Conservation (phyloP, 768 basidiomycete species). For the Xerocomus brunneocitrinus region DNA sequence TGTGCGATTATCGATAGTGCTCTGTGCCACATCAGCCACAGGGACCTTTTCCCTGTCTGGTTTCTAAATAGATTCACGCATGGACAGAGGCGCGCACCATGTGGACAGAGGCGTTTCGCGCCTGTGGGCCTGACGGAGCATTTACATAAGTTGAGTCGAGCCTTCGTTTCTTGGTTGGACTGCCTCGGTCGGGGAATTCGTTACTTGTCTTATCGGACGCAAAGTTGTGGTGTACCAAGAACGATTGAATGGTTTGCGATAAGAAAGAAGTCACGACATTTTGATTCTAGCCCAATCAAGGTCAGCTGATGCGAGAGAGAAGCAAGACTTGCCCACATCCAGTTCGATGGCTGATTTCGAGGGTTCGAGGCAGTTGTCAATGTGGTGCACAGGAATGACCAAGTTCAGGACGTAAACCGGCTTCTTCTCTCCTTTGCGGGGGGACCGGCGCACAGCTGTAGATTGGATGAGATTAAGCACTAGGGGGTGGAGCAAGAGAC, state of each 20-base stretch:
- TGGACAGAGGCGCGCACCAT: slow-evolving; percentile 18
- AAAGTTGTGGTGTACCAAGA: slow-evolving; percentile 65
- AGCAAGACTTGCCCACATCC: slow-evolving; percentile 42
- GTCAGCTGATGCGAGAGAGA: slow-evolving; percentile 9
- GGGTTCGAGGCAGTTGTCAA: slow-evolving; percentile 83
- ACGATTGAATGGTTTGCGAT: slow-evolving; percentile 52
- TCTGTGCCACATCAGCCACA: slow-evolving; percentile 29
- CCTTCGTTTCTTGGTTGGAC: slow-evolving; percentile 53
- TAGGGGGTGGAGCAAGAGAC: slow-evolving; percentile 10
- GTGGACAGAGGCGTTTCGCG: slow-evolving; percentile 9
- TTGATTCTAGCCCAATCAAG: slow-evolving; percentile 45
- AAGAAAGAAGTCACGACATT: slow-evolving; percentile 53
- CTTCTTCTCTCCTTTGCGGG: slow-evolving; percentile 72
- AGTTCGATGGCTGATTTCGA: slow-evolving; percentile 64
- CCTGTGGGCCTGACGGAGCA: slow-evolving; percentile 1
- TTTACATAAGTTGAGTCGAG: slow-evolving; percentile 12
- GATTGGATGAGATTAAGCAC: slow-evolving; percentile 10
- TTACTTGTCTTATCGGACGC: slow-evolving; percentile 19
- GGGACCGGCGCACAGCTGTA: slow-evolving; percentile 61
- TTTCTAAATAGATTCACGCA: slow-evolving; percentile 7
- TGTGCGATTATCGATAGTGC: slow-evolving; percentile 59
- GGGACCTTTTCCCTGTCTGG: slow-evolving; percentile 11
- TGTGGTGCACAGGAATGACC: slow-evolving; percentile 53
- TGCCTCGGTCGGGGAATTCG: slow-evolving; percentile 17
- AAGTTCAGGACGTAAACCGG: slow-evolving; percentile 84